These are phyloP conservation scores for Alloascoidea hylecoeti DNA, from an alignment of 805 yeast species.

Conservation along the genomic window DNA sequence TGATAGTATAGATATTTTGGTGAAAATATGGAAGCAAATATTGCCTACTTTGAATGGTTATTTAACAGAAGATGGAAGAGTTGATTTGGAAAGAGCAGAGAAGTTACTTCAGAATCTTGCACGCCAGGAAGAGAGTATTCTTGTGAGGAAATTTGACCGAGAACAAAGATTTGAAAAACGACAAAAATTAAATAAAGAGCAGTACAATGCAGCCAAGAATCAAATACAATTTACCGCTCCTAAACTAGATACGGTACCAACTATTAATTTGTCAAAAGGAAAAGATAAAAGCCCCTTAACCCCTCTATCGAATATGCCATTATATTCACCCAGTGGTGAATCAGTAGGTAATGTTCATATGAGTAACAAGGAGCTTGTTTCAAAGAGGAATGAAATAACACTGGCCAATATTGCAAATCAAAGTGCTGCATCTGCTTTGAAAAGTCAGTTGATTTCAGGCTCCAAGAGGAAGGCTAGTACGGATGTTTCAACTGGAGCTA, in stretches of 20 bases:
- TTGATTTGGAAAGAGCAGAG: slow-evolving; percentile 69
- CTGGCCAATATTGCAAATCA: slow-evolving; percentile 52
- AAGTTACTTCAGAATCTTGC: slow-evolving; percentile 51
- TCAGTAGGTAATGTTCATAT: slow-evolving; percentile 53
- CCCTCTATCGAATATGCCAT: slow-evolving; percentile 60
- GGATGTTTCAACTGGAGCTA: slow-evolving; percentile 21
- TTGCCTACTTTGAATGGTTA: slow-evolving; percentile 59
- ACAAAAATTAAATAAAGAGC: slow-evolving; percentile 31
- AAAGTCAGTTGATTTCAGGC: slow-evolving; percentile 18
- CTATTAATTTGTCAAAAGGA: slow-evolving; percentile 35
- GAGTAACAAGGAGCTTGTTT: slow-evolving; percentile 57
- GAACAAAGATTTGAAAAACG: slow-evolving; percentile 61
- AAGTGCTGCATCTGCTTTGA: slow-evolving; percentile 50
- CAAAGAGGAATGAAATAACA: slow-evolving; percentile 44
- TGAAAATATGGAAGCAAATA: slow-evolving; percentile 69
- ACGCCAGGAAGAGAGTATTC: slow-evolving; percentile 63
- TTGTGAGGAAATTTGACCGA: slow-evolving; percentile 49
- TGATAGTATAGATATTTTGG: slow-evolving; percentile 74
- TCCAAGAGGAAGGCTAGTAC: slow-evolving; percentile 2
- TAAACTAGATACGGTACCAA: slow-evolving; percentile 6
- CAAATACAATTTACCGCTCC: slow-evolving; percentile 7
- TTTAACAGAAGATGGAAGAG: slow-evolving; percentile 80
- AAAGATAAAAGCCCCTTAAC: slow-evolving; percentile 62
- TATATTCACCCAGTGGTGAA: slow-evolving; percentile 65
- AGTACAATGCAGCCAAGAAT: background rate